These are phyloP conservation scores for Backusella australiensis DNA, from an alignment of 192 early-diverging fungal species.

Conservation along the genomic window DNA sequence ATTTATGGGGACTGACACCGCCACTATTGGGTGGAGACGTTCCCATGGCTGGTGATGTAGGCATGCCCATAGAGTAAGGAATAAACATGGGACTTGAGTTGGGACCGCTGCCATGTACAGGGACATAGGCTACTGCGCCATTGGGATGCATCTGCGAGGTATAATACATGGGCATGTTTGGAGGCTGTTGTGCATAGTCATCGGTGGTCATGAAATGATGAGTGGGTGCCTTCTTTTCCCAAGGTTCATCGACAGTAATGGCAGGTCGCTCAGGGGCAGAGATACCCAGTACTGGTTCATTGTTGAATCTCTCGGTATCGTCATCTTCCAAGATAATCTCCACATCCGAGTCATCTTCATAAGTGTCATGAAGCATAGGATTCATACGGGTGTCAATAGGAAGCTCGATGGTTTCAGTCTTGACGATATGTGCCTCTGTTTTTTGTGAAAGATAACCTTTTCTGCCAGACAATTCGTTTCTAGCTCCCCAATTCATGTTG, in stretches of 20 bases:
- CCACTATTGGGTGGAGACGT: not conserved
- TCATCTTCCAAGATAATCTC: constrained; percentile 30
- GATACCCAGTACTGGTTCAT: constrained; percentile 21
- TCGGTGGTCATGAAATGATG: not conserved
- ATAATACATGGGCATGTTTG: not conserved
- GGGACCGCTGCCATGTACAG: not conserved
- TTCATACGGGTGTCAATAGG: not conserved
- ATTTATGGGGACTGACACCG: not conserved
- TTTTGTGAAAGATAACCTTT: constrained; percentile 16
- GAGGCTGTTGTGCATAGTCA: not conserved
- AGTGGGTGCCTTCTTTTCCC: not conserved
- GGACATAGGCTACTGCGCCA: not conserved
- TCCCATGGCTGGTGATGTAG: not conserved
- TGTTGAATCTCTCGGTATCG: not conserved
- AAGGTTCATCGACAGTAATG: not conserved
- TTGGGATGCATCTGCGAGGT: not conserved
- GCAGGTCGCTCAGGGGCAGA: constrained; percentile 12
- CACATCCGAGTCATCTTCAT: constrained; percentile 33
- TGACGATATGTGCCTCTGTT: not conserved
- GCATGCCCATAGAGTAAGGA: constrained; percentile 8
- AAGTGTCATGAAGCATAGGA: not conserved
- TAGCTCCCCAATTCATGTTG: not conserved
- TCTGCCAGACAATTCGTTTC: not conserved
- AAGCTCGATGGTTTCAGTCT: not conserved
- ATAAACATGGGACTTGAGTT: not conserved